A percentile compares a stretch with the other conserved stretches of the same genome.
Evolutionary conservation across 2,329 filamentous ascomycete species (phyloP).

Genomic region (Xenoacremonium recifei): DNA sequence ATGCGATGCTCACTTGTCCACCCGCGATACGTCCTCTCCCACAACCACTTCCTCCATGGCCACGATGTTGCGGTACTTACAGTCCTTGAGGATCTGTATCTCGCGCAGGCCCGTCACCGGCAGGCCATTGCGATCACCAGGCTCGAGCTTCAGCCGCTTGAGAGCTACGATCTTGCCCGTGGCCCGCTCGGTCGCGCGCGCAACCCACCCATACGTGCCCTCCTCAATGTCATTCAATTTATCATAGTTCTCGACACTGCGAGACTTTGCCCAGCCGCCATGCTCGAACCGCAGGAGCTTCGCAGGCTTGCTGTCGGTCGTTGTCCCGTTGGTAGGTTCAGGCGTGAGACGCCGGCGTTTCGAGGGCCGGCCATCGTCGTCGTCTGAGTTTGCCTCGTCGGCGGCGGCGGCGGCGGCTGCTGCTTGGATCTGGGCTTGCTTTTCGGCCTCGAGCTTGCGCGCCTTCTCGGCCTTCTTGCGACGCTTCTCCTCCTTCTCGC

Average conservation of each 20-base stretch:
- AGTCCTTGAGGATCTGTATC: slow-evolving; percentile 85
- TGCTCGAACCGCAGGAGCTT: slow-evolving; percentile 71
- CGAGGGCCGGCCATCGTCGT: slow-evolving; percentile 44
- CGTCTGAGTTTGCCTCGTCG: no score
- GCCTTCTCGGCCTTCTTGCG: slow-evolving; percentile 80
- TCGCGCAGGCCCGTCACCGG: slow-evolving; percentile 91
- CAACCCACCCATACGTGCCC: slow-evolving; percentile 93
- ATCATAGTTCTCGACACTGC: slow-evolving; percentile 84
- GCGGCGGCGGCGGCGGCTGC: slow-evolving; percentile 14
- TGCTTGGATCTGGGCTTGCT: slow-evolving; percentile 34
- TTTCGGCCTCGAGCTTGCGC: slow-evolving; percentile 57
- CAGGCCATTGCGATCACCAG: slow-evolving; percentile 69
- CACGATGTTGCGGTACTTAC: slow-evolving; percentile 80
- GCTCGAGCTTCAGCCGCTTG: slow-evolving; percentile 90
- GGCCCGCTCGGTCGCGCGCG: slow-evolving; percentile 70
- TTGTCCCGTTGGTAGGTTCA: slow-evolving; percentile 30
- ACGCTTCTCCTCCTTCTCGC: slow-evolving; percentile 87
- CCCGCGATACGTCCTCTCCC: slow-evolving; percentile 56
- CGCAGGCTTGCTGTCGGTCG: slow-evolving; percentile 29
- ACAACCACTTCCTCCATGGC: slow-evolving; percentile 80
- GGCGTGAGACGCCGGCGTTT: slow-evolving; percentile 63
- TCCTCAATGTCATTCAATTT: slow-evolving; percentile 96
- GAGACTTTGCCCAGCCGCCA: slow-evolving; percentile 65
- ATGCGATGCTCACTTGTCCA: slow-evolving; percentile 47
- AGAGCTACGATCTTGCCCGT: slow-evolving; percentile 84